A percentile compares a stretch with the other conserved stretches of the same genome.
Conservation (phyloP, 129 eudicot genomes). For the carrot (Daucus carota) region DH1_v3.0 NC_030383.2:5035501-5036000, state of each 20-base stretch:
- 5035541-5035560: neutral
- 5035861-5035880: conserved; percentile 22
- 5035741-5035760: neutral
- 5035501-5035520: no score
- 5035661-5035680: no score
- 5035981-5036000: no score
- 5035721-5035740: neutral
- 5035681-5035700: neutral
- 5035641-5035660: no score
- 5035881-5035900: conserved; percentile 7
- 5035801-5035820: conserved; percentile 46
- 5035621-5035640: no score
- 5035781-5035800: conserved; percentile 77
- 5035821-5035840: conserved; percentile 30
- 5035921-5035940: conserved; percentile 41
- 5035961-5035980: conserved; percentile 23
- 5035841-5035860: conserved; percentile 23
- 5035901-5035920: conserved; percentile 51
- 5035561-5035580: neutral
- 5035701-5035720: neutral
- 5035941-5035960: conserved; percentile 50
- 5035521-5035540: no score
- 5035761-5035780: neutral
- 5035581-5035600: neutral
- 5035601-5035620: neutral